Evolutionary conservation across 371 early-diverging fungal species (phyloP), one percentile per base, ranked within the genome.

Genomic region (Mortierella polycephala): DNA sequence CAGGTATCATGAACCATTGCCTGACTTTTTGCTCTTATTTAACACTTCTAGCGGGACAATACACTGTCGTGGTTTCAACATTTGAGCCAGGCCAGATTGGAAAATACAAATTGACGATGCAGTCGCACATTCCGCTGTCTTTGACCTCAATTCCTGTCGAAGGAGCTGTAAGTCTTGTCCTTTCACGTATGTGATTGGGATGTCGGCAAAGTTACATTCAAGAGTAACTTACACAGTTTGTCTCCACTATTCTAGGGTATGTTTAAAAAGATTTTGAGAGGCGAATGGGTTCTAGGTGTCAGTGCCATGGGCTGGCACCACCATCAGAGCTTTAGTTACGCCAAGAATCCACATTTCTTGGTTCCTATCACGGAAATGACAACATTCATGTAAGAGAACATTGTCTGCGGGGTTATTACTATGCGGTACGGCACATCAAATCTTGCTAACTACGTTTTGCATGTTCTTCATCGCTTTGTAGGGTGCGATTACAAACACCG

Each of bases 51-150:
- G 92, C 88, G 39, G 90, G 91, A 9, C 86, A 86, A 60, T 94
- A 94, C 82, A 93, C 93, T 9, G 82, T 94, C 0, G 87, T 94
- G 5, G 91, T 86, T 0, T 94, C 95, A 49, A 93, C 95, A 0
- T 94, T 87, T 81, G 92, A 94, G 57, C 85, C 93, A 2, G 88
- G 88, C n/a, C 81, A 90, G 56, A 67, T 88, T 50, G 93, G 92
- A 42, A 85, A 88, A 42, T 94, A 90, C 74, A 88, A 85, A 52
- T 75, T 94, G 41, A 88, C 91, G 5, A 80, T 91, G 11, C 85
- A 86, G 44, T 86, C 90, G 51, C 86, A 83, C 44, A 58, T 70
- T 4, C 67, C 82, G 18, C 73, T 92, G 20, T 57, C 77, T 8
- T 51, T 89, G 9, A 84, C 86, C 5, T 71, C 89, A 7, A 91